These are phyloP conservation scores for Mycena floridula DNA, from an alignment of 768 basidiomycete genomes.

Conservation along the genomic window DNA sequence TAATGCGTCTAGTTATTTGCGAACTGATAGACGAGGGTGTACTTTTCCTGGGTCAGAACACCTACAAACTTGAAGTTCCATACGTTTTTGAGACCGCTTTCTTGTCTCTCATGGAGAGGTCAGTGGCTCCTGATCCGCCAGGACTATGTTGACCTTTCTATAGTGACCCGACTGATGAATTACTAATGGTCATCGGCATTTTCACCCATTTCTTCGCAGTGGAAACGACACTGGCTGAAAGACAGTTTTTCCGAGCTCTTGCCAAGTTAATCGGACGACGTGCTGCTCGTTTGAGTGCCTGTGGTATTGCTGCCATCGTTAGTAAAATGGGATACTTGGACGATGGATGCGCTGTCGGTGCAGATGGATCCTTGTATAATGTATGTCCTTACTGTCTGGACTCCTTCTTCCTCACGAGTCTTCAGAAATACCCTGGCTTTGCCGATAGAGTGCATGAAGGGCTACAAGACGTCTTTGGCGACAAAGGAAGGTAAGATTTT, in stretches of 20 bases:
- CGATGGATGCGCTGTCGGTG: slow-evolving; percentile 83
- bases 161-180: slow-evolving; percentile 94
- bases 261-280: slow-evolving; percentile 86
- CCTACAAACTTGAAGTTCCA: slow-evolving; percentile 94
- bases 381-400: slow-evolving; percentile 36
- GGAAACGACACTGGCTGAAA: slow-evolving; percentile 93
- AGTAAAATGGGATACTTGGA: slow-evolving; percentile 93
- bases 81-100: slow-evolving; percentile 96
- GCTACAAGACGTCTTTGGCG: slow-evolving; percentile 90
- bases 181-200: slow-evolving; percentile 94
- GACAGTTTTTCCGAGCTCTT: slow-evolving; percentile 94
- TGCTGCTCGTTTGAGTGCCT: slow-evolving; percentile 86
- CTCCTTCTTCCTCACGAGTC: background rate
- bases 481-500: slow-evolving; percentile 74
- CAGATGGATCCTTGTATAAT: slow-evolving; percentile 94
- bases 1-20: slow-evolving; percentile 88
- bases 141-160: background rate
- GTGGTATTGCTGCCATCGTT: slow-evolving; percentile 95
- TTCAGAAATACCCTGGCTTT: slow-evolving; percentile 95
- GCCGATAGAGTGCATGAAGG: slow-evolving; percentile 91
- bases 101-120: slow-evolving; percentile 95
- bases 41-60: slow-evolving; percentile 96
- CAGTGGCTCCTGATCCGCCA: slow-evolving; percentile 7
- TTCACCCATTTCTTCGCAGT: slow-evolving; percentile 96
- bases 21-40: slow-evolving; percentile 97